phyloP scores from a whole-genome alignment of 2,329 filamentous ascomycete genomes.

The Aspergillus fumigatiaffinis region DNA sequence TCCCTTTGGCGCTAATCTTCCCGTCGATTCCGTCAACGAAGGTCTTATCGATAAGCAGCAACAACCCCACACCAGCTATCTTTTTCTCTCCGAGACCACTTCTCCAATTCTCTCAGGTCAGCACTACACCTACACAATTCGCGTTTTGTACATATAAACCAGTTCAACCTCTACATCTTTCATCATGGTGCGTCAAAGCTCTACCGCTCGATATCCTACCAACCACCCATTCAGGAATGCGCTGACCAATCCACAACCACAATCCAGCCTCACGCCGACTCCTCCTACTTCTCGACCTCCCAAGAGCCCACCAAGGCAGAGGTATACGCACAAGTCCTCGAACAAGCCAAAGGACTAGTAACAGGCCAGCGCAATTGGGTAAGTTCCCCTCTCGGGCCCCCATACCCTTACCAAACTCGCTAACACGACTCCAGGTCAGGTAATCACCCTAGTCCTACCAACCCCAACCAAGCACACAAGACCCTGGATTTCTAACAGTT shows the following conservation, averaged over 20 bases:
- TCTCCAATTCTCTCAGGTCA: neutral
- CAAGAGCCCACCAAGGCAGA: conserved; percentile 36
- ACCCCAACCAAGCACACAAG: neutral
- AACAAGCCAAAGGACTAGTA: conserved; percentile 37
- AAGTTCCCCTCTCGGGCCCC: conserved; percentile 4
- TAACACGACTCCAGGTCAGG: conserved; percentile 25
- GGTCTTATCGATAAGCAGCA: neutral
- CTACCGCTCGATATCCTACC: neutral
- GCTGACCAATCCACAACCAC: neutral
- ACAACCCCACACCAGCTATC: neutral
- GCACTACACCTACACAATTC: neutral
- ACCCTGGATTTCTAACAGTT: neutral
- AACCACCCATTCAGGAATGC: neutral
- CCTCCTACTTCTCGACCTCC: conserved; percentile 39
- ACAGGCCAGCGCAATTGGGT: conserved; percentile 47
- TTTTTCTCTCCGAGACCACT: neutral
- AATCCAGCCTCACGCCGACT: conserved; percentile 45
- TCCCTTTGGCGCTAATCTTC: too few species aligned
- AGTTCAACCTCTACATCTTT: neutral
- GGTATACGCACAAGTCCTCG: conserved; percentile 40
- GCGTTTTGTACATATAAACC: neutral
- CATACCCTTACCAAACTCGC: neutral
- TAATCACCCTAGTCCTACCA: conserved; percentile 5
- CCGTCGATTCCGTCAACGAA: too few species aligned
- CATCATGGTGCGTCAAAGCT: conserved; percentile 1